phyloP scores from a whole-genome alignment of 176 grass and related monocot genomes.

The Oryza glumipatula region DNA sequence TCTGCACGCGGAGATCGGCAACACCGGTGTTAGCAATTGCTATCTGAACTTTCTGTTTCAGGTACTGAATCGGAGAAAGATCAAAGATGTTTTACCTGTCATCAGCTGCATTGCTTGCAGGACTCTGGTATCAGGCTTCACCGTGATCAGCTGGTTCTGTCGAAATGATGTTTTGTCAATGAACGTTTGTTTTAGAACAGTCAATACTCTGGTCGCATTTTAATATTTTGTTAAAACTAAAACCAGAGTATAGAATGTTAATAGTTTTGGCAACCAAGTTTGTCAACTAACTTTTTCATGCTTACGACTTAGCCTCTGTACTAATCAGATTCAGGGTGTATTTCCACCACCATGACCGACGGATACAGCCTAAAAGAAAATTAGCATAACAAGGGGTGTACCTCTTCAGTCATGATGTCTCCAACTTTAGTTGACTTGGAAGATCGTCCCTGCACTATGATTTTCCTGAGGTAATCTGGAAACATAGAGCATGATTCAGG shows the following conservation, averaged over 20 bases:
- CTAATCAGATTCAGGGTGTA: conserved; percentile 12
- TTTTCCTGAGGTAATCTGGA: conserved; percentile 99
- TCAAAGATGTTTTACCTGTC: conserved; percentile 64
- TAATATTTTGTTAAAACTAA: neutral
- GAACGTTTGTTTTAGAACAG: neutral
- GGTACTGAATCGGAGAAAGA: neutral
- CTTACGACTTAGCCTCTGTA: neutral
- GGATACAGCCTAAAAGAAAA: neutral
- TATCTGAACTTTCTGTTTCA: neutral
- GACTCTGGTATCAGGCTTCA: conserved; percentile 76
- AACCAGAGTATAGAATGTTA: too few relatives aligned
- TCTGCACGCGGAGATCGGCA: conserved; percentile 43
- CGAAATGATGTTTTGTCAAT: conserved; percentile 32
- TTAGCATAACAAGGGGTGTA: conserved; percentile 17
- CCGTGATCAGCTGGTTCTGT: conserved; percentile 95
- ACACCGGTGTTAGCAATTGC: neutral
- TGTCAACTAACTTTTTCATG: neutral
- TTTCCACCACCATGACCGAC: too few relatives aligned
- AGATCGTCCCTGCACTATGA: conserved; percentile 96
- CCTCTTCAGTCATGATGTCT: conserved; percentile 99
- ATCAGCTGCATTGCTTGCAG: conserved; percentile 99
- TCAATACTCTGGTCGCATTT: neutral
- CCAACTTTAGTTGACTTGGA: conserved; percentile 99
- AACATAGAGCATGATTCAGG: conserved; percentile 3
- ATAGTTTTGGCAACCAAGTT: too few relatives aligned